Percentiles rank a stretch among this genome's conserved stretches.
These are phyloP conservation scores for Tubosaeta sp. DNA, from an alignment of 768 basidiomycete genomes.

Conservation along the genomic window DNA sequence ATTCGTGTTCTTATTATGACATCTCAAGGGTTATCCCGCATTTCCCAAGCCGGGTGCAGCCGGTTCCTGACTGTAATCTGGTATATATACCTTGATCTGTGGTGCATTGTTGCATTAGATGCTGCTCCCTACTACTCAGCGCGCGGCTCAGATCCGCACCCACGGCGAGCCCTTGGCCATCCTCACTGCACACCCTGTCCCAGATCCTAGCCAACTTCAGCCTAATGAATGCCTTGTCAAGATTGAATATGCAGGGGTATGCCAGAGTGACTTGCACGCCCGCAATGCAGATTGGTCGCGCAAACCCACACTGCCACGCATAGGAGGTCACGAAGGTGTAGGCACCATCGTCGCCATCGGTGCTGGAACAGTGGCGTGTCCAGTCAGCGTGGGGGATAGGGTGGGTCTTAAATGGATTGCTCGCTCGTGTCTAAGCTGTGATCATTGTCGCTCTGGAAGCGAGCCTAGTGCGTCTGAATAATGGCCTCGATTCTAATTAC, in stretches of 20 bases:
- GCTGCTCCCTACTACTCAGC: conserved; percentile 24
- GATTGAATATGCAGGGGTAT: conserved; percentile 40
- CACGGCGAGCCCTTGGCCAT: conserved; percentile 11
- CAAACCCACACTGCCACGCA: conserved; percentile 27
- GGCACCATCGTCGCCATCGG: conserved; percentile 44
- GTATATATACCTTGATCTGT: too few species aligned
- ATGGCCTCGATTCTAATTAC: background rate
- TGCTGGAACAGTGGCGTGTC: conserved; percentile 26
- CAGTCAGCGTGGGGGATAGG: conserved; percentile 35
- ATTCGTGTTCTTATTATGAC: too few species aligned
- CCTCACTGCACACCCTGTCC: conserved; percentile 16
- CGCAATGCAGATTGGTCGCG: conserved; percentile 37
- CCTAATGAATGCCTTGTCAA: conserved; percentile 36
- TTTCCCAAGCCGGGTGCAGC: too few species aligned
- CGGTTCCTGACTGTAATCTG: too few species aligned
- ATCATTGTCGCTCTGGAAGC: conserved; percentile 35
- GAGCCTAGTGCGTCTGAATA: conserved; percentile 28
- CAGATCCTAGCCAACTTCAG: conserved; percentile 10
- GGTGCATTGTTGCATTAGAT: too few species aligned
- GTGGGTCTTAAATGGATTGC: conserved; percentile 45
- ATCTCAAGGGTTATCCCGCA: too few species aligned
- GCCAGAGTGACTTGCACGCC: conserved; percentile 40
- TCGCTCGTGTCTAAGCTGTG: conserved; percentile 37
- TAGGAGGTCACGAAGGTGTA: conserved; percentile 47
- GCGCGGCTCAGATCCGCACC: conserved; percentile 22